Percentiles rank a stretch among this genome's conserved stretches.
These are phyloP conservation scores for Silene latifolia DNA, from an alignment of 148 eudicot species.

Conservation along the genomic window DNA sequence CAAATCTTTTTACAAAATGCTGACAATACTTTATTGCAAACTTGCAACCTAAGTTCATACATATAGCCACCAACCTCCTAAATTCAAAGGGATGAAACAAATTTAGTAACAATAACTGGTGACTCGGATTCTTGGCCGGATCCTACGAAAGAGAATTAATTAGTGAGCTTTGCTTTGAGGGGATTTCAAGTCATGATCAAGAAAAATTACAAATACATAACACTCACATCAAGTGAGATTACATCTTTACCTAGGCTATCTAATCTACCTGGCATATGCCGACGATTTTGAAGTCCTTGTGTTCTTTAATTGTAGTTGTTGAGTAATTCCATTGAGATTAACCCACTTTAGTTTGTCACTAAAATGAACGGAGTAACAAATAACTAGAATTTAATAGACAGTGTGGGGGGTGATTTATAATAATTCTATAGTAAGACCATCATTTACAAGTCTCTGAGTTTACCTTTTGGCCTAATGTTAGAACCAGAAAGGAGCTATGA, in stretches of 20 bases:
- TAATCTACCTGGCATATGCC: not conserved
- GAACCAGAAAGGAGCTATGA: too few relatives aligned
- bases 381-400: not conserved
- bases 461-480: too few relatives aligned
- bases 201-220: not conserved
- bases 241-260: not conserved
- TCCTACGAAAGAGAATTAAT: conserved; percentile 2
- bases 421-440: too few relatives aligned
- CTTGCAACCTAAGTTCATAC: not conserved
- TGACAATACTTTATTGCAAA: not conserved
- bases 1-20: too few relatives aligned
- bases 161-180: not conserved
- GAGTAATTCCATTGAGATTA: not conserved
- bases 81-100: not conserved
- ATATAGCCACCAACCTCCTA: not conserved
- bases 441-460: too few relatives aligned
- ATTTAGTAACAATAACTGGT: conserved; percentile 3
- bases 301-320: not conserved
- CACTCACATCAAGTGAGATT: not conserved
- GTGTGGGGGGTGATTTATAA: too few relatives aligned
- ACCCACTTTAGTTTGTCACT: not conserved
- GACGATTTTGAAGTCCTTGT: not conserved
- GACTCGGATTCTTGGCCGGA: conserved; percentile 19
- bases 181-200: not conserved
- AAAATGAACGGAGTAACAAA: not conserved